phyloP scores from a whole-genome alignment of 2,329 filamentous ascomycete genomes.

The Nothopassalora personata region DNA sequence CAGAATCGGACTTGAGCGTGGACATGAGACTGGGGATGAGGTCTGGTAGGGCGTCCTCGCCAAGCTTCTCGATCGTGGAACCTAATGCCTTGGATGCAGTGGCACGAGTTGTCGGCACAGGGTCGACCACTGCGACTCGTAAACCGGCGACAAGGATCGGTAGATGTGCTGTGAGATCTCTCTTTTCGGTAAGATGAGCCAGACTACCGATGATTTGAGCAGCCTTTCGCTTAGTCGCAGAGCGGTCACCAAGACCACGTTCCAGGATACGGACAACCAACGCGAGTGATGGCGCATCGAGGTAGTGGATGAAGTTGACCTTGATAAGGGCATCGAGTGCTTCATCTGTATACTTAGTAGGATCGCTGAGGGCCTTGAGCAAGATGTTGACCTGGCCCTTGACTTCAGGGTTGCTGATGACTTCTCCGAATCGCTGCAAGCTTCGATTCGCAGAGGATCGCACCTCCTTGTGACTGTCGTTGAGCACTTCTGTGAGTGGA shows the following conservation, averaged over 20 bases:
- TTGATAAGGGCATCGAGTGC: slow-evolving; percentile 92
- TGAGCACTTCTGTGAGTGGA: slow-evolving; percentile 85
- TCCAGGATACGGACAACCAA: slow-evolving; percentile 93
- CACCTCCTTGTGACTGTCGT: slow-evolving; percentile 98
- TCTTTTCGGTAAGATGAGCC: slow-evolving; percentile 92
- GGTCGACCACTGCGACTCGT: slow-evolving; percentile 84
- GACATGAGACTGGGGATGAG: slow-evolving; percentile 97
- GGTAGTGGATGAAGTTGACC: slow-evolving; percentile 95
- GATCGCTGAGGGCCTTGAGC: slow-evolving; percentile 93
- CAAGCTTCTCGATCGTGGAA: slow-evolving; percentile 95
- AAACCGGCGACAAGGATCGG: slow-evolving; percentile 88
- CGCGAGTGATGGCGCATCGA: slow-evolving; percentile 94
- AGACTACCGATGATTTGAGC: slow-evolving; percentile 97
- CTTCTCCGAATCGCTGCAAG: slow-evolving; percentile 95
- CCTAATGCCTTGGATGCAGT: slow-evolving; percentile 94
- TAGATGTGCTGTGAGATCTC: slow-evolving; percentile 84
- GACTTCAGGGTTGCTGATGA: slow-evolving; percentile 96
- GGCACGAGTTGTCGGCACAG: slow-evolving; percentile 90
- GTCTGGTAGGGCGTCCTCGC: slow-evolving; percentile 92
- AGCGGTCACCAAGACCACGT: slow-evolving; percentile 83
- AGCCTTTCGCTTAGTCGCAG: slow-evolving; percentile 91
- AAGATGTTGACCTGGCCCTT: slow-evolving; percentile 87
- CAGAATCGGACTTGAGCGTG: slow-evolving; percentile 93
- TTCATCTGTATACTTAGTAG: slow-evolving; percentile 93
- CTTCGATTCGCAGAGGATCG: slow-evolving; percentile 87